Base-by-base conservation (phyloP, 148 eudicot genomes). In the Persicaria maculosa region DNA sequence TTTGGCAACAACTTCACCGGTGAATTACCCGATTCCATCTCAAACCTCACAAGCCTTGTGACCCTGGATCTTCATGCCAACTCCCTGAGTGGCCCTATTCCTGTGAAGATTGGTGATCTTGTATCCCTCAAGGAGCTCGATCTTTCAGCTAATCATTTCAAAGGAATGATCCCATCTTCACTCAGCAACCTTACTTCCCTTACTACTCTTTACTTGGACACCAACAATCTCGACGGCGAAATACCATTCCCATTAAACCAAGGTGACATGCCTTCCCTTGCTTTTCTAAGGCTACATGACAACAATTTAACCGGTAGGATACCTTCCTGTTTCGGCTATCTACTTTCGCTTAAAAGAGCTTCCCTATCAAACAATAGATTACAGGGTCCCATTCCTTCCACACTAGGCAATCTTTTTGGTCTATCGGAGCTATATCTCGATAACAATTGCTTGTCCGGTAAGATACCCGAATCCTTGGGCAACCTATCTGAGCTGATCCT, bases 191-290 rank as follows among this genome's bases (percentile, higher is more conserved):
- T 86, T 70, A 79, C 73, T n/a, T 54, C 75, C 81, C 68, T 87
- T 72, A 53, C 83, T 17, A 47, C 57, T 7, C 58, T 79, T 9
- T 81, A 72, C 62, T 79, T 86, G 11, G 72, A 83, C 43, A 76
- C 59, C 78, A 88, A 88, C 78, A 76, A 50, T 9, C 87, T 88
- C 15, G 82, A 79, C 22, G 95, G 91, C 11, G 87, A 82, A 31
- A 87, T 90, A 52, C 84, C 83, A 53, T 85, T 81, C 64, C 87
- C 83, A 9, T 58, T 75, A 47, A 76, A 72, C 40, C 74, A 69
- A 55, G 79, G 80, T 52, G 81, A 80, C 65, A 81, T 88, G 87
- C 79, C 84, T 50, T 76, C 80, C 58, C 91, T 90, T 15, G 50
- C 80, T 16, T 79, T 79, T 73, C 82, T 81, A 10, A 84, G 82